phyloP scores from a whole-genome alignment of 1,139 yeast species.

The Candida anutae region DNA sequence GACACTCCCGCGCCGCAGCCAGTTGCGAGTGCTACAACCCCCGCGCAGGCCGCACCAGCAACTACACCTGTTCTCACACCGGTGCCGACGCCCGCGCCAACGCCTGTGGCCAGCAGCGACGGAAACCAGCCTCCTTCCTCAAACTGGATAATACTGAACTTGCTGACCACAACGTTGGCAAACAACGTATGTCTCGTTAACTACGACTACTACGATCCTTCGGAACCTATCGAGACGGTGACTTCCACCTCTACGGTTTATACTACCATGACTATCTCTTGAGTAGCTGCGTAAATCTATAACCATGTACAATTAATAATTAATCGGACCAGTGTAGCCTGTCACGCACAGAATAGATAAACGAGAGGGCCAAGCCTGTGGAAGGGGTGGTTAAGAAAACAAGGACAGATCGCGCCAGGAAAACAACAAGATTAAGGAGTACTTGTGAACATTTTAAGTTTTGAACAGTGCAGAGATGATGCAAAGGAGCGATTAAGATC shows the following conservation, averaged over 20 bases:
- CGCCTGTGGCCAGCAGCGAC: slow-evolving; percentile 26
- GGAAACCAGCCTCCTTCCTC: slow-evolving; percentile 27
- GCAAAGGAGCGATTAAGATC: too few species aligned
- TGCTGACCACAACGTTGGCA: slow-evolving; percentile 25
- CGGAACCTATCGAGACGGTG: slow-evolving; percentile 20
- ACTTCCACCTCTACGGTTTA: slow-evolving; percentile 33
- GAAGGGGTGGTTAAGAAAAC: too few species aligned
- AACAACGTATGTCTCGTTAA: slow-evolving; percentile 33
- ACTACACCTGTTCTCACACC: slow-evolving; percentile 6
- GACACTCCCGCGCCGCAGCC: slow-evolving; percentile 4
- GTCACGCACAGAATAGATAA: too few species aligned
- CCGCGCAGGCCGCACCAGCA: slow-evolving; percentile 4
- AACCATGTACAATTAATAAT: too few species aligned
- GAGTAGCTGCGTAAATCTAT: too few species aligned
- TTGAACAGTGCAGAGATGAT: too few species aligned
- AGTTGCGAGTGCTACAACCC: slow-evolving; percentile 1
- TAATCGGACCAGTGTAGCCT: too few species aligned
- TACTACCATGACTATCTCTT: slow-evolving; percentile 26
- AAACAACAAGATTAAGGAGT: too few species aligned
- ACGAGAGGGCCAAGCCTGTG: too few species aligned
- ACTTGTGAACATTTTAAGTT: too few species aligned
- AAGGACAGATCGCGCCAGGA: too few species aligned
- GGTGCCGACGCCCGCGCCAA: slow-evolving; percentile 6
- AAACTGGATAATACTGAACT: slow-evolving; percentile 32
- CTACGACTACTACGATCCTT: slow-evolving; percentile 36